Conservation (phyloP, 2,329 filamentous ascomycete genomes). For the Venturia asperata region DNA sequence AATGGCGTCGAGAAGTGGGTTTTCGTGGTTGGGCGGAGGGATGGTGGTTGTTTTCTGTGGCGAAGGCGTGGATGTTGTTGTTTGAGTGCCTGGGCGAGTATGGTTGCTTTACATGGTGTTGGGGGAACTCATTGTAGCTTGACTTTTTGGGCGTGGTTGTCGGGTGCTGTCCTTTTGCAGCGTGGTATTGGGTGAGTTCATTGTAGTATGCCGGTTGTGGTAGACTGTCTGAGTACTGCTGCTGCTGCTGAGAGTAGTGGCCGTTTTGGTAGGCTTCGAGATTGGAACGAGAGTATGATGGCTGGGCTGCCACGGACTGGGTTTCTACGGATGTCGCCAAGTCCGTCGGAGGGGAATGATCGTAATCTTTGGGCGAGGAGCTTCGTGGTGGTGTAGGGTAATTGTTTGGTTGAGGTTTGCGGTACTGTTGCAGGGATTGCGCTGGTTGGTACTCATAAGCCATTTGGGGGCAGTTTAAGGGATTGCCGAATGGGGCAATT, state of each 20-base stretch:
- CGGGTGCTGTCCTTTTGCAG: neutral
- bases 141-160: neutral
- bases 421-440: neutral
- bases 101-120: neutral
- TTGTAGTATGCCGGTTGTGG: neutral
- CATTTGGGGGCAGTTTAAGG: neutral
- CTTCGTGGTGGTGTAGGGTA: conserved; percentile 9
- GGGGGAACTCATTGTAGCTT: neutral
- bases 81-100: neutral
- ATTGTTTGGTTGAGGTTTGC: neutral
- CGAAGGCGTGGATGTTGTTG: neutral
- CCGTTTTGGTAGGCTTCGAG: conserved; percentile 1
- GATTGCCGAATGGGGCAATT: conserved; percentile 3
- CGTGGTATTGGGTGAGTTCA: neutral
- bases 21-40: neutral
- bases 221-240: neutral
- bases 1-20: neutral
- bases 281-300: neutral
- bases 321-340: neutral
- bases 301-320: neutral
- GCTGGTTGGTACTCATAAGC: neutral
- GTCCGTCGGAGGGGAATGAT: neutral
- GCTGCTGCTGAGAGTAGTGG: neutral
- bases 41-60: neutral
- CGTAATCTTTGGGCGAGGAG: neutral